Base-by-base conservation (phyloP, 805 yeast genomes). In the Wickerhamiella azymoides region DNA sequence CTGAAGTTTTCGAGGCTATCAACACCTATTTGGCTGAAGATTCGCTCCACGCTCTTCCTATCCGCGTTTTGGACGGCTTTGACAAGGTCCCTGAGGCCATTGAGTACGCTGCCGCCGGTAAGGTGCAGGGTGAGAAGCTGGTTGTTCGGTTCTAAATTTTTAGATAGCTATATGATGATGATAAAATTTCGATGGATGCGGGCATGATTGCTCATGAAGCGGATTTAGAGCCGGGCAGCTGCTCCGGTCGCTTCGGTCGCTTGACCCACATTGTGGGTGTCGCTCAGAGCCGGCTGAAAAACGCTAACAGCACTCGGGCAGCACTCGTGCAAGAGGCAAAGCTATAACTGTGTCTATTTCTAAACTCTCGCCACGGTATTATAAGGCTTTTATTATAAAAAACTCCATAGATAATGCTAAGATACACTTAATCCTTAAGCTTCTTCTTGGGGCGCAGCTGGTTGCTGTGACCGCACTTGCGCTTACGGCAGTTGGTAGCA, bases 401-500 rank as follows among this genome's bases (percentile, higher is more conserved):
- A 30, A 30, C 30, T 30, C 33, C 33, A 30, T 30, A 30, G 33
- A 30, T 30, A 30, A 30, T 11, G 30, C 30, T 39, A 39, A 27
- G 30, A 27, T 32, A 24, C 69, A 66, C 63, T 67, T 73, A 69
- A 73, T 75, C 88, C 79, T 88, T 86, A 71, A 85, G 80, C 88
- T 89, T 89, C 94, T 89, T 89, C 94, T 89, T 92, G 76, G 97
- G 97, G 80, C 98, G 86, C 74, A 92, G 84, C 79, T 92, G 98
- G 81, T 92, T 92, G 71, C 96, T 79, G 93, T 92, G 98, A 69
- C 98, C 98, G 77, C 98, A 92, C 82, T 92, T 92, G 85, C 96
- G 86, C 97, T 92, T 92, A 80, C 98, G 86, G 82, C 98, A 92
- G 96, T 92, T 92, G 74, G 97, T 92, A 65, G 98, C 98, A 84